Base-by-base conservation (phyloP, 768 basidiomycete genomes). In the Mrakia blollopis region DNA sequence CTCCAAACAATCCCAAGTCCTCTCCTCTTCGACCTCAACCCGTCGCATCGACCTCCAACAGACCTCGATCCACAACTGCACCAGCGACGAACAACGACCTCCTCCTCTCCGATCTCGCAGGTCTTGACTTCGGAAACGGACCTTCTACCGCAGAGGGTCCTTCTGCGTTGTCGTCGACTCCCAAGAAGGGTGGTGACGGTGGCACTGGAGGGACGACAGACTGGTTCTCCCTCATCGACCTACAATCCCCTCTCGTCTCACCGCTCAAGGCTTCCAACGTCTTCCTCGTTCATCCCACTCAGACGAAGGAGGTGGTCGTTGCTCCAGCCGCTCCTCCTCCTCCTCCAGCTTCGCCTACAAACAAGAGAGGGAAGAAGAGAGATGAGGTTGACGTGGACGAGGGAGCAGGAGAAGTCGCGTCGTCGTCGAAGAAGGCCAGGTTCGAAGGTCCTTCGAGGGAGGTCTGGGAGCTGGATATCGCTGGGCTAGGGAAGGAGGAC, bases 91-190 rank as follows among this genome's bases (percentile, higher is more conserved):
- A n/a, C n/a, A n/a, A n/a, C n/a, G n/a, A 57, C 57, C 57, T 28
- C 57, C 25, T 57, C 57, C 57, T 57, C 57, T 28, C 28, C 57
- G 57, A 57, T 57, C 57, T 57, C 57, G 57, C 57, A 57, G 57
- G 57, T 2, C 25, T 57, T 7, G 57, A 57, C 57, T 57, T 57
- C 57, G 57, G 57, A n/a, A 28, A 57, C 57, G 57, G 57, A n/a
- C 57, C 57, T 2, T 25, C 57, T 9, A 18, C 25, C n/a, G 57
- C 9, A 57, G n/a, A n/a, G n/a, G 57, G 23, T 28, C 57, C 57
- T 18, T 28, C 57, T 11, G 10, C 25, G 0, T n/a, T n/a, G 6
- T 57, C 57, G 25, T n/a, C 57, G 23, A 28, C 25, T 28, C 25
- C 28, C 57, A 57, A n/a, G n/a, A n/a, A 25, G n/a, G 57, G 57